Evolutionary conservation across 352 stramenopile species (phyloP).

Genomic region (Phytopythium vexans): DNA sequence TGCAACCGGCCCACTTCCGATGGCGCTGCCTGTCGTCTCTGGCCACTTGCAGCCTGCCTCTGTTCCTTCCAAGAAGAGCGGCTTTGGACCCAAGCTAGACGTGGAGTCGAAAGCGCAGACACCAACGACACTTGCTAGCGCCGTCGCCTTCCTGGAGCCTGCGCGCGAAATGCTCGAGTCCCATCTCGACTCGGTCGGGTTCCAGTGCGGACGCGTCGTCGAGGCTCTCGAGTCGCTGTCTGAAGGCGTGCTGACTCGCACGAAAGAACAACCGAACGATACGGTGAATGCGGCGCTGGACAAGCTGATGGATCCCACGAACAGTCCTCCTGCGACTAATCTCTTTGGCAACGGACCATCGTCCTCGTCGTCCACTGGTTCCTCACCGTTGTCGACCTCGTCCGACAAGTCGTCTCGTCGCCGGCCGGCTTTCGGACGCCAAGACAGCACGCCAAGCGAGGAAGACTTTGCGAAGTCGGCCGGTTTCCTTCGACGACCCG

Average conservation of each 20-base stretch:
- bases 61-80: slow-evolving; percentile 3
- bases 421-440: slow-evolving; percentile 39
- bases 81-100: too few relatives aligned
- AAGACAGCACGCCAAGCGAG: slow-evolving; percentile 52
- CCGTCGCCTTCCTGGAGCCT: slow-evolving; percentile 26
- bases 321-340: slow-evolving; percentile 5
- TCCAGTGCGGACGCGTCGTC: slow-evolving; percentile 26
- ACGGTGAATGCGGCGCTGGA: slow-evolving; percentile 44
- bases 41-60: slow-evolving; percentile 4
- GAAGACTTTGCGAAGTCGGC: slow-evolving; percentile 62
- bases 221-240: slow-evolving; percentile 35
- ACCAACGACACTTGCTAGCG: slow-evolving; percentile 2
- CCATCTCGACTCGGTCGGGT: slow-evolving; percentile 50
- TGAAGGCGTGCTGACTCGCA: slow-evolving; percentile 15
- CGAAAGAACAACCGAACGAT: slow-evolving; percentile 13
- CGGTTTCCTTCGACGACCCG: slow-evolving; percentile 60
- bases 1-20: slow-evolving; percentile 8
- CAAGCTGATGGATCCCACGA: slow-evolving; percentile 35
- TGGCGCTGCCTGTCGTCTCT: slow-evolving; percentile 4
- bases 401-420: slow-evolving; percentile 10
- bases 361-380: slow-evolving; percentile 5
- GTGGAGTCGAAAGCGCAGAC: neutral
- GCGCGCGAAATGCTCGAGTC: slow-evolving; percentile 39
- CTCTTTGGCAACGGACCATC: slow-evolving; percentile 1
- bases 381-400: slow-evolving; percentile 11